Percentiles rank a stretch among this genome's conserved stretches.
These are phyloP conservation scores for Fusarium circinatum DNA, from an alignment of 2,329 filamentous ascomycete species.

Conservation along the genomic window DNA sequence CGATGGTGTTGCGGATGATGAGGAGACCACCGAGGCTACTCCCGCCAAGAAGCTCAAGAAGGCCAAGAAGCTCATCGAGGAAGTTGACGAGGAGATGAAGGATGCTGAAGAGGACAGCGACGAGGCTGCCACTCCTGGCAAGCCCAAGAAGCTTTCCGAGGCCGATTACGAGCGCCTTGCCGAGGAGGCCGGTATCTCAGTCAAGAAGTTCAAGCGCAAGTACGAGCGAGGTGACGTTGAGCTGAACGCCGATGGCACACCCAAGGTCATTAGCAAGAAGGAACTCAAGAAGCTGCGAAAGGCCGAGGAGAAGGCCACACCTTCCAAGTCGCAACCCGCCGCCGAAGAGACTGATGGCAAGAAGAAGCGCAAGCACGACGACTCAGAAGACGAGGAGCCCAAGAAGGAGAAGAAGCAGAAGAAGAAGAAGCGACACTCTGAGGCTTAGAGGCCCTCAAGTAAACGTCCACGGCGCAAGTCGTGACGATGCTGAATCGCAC, in stretches of 20 bases:
- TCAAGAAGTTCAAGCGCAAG: constrained; percentile 83
- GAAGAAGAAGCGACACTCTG: constrained; percentile 59
- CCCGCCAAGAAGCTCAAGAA: constrained; percentile 50
- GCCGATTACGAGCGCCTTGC: constrained; percentile 70
- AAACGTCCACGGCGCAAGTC: constrained; percentile 26
- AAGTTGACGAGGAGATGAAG: constrained; percentile 57
- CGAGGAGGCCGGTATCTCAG: constrained; percentile 73
- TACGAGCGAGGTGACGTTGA: constrained; percentile 79
- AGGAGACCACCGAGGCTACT: constrained; percentile 57
- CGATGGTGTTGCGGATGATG: constrained; percentile 79
- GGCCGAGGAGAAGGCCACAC: constrained; percentile 61
- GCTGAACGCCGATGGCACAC: constrained; percentile 71
- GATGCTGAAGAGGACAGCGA: constrained; percentile 55
- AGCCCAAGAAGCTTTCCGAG: constrained; percentile 61
- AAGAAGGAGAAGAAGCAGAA: constrained; percentile 70
- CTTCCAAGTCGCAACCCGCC: constrained; percentile 56
- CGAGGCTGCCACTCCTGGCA: constrained; percentile 47
- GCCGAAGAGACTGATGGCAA: constrained; percentile 52
- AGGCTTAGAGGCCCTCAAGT: constrained; percentile 43
- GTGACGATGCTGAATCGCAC: constrained; percentile 37
- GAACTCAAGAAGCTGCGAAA: constrained; percentile 79
- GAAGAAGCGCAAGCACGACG: constrained; percentile 77
- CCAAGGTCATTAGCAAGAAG: constrained; percentile 78
- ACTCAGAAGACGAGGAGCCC: constrained; percentile 69
- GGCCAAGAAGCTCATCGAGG: constrained; percentile 56